These are phyloP conservation scores for Neopestalotiopsis rosae DNA, from an alignment of 2,329 filamentous ascomycete genomes.

Conservation along the genomic window DNA sequence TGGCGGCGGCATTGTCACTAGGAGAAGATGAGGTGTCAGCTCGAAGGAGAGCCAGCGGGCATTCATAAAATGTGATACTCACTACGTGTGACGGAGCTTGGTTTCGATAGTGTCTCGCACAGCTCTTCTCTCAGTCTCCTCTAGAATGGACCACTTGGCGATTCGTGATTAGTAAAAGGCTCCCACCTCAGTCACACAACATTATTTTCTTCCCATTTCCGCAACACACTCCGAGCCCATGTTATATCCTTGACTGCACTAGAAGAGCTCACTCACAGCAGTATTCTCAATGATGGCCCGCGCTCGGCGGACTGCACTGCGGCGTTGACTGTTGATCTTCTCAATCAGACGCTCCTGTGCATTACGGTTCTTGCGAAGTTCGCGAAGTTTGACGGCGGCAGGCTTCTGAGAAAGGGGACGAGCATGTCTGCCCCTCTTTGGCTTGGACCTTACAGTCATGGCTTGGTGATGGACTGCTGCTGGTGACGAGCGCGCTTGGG, in stretches of 20 bases:
- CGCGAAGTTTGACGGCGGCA: constrained; percentile 9
- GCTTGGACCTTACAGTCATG: not conserved
- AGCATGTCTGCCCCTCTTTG: not conserved
- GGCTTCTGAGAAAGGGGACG: constrained; percentile 9
- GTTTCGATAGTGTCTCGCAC: not conserved
- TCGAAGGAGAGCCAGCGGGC: not conserved
- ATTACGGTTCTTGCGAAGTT: constrained; percentile 3
- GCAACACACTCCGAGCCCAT: not conserved
- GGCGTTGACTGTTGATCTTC: constrained; percentile 12
- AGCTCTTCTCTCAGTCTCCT: not conserved
- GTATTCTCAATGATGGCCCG: not conserved
- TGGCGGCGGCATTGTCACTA: not conserved
- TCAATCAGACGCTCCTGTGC: constrained; percentile 7
- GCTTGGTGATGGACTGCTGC: not conserved
- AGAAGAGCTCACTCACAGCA: not conserved
- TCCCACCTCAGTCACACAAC: too few relatives aligned
- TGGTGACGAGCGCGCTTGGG: not conserved
- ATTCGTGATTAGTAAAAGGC: not conserved
- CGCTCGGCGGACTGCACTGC: constrained; percentile 3
- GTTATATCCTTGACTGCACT: not conserved
- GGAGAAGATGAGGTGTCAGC: not conserved
- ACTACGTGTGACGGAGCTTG: not conserved
- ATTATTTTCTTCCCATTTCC: not conserved
- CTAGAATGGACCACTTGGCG: not conserved
- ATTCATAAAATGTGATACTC: not conserved